These are phyloP conservation scores for Allium fistulosum DNA, from an alignment of 106 monocot genomes.

Conservation along the genomic window DNA sequence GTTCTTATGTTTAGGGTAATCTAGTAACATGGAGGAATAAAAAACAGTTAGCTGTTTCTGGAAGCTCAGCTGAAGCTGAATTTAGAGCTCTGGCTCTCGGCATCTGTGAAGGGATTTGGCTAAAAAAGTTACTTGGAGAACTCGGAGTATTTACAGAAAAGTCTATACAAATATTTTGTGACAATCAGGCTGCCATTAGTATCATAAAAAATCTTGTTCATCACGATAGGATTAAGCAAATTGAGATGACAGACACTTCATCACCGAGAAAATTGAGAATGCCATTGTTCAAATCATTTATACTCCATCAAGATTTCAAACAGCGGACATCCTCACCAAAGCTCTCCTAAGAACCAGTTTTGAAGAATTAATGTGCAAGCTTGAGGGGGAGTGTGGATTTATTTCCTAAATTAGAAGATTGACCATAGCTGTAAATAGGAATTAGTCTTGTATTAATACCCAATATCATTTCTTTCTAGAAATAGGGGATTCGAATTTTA, in stretches of 20 bases:
- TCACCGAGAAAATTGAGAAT: background rate
- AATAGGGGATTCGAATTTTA: too few relatives aligned
- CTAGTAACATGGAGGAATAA: background rate
- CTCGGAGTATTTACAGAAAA: background rate
- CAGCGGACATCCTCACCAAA: too few relatives aligned
- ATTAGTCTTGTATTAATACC: too few relatives aligned
- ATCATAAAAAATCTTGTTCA: constrained; percentile 2
- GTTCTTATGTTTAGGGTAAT: background rate
- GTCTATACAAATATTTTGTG: too few relatives aligned
- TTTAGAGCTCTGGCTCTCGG: background rate
- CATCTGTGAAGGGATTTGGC: background rate
- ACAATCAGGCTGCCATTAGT: background rate
- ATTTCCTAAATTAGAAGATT: too few relatives aligned
- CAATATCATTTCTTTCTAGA: too few relatives aligned
- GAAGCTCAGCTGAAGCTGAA: background rate
- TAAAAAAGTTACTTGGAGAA: background rate
- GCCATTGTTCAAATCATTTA: too few relatives aligned
- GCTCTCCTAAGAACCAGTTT: too few relatives aligned
- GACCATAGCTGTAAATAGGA: too few relatives aligned
- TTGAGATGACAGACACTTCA: constrained; percentile 9
- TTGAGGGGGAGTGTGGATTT: too few relatives aligned
- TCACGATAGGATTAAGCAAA: constrained; percentile 7
- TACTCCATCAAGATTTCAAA: too few relatives aligned
- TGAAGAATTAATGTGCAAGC: too few relatives aligned
- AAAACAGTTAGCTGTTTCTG: background rate